Percentiles rank a stretch among this genome's conserved stretches.
Evolutionary conservation across 352 stramenopile species (phyloP).

Genomic region (Phytophthora citricola): DNA sequence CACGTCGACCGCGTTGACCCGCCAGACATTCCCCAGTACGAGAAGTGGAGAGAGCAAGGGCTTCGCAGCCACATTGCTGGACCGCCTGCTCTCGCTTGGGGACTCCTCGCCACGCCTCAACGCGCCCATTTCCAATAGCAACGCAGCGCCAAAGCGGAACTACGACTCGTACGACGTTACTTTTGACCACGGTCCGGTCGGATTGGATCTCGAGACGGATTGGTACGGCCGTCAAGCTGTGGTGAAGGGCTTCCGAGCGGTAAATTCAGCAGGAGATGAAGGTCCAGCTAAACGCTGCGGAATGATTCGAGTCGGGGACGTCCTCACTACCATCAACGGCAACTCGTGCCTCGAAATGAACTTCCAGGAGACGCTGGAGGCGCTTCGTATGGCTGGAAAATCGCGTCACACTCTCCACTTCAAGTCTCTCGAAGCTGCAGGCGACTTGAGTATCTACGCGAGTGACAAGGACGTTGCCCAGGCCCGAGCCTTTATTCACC

Average conservation of each 20-base stretch:
- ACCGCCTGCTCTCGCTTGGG: slow-evolving; percentile 17
- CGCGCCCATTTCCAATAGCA: background rate
- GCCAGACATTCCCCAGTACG: slow-evolving; percentile 15
- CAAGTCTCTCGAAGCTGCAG: slow-evolving; percentile 69
- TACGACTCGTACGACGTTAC: slow-evolving; percentile 80
- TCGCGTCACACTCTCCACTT: slow-evolving; percentile 73
- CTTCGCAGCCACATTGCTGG: slow-evolving; percentile 23
- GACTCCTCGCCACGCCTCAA: slow-evolving; percentile 18
- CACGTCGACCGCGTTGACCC: slow-evolving; percentile 20
- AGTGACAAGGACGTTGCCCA: slow-evolving; percentile 67
- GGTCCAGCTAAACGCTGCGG: slow-evolving; percentile 64
- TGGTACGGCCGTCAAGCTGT: slow-evolving; percentile 78
- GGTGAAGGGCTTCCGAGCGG: slow-evolving; percentile 69
- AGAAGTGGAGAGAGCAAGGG: slow-evolving; percentile 21
- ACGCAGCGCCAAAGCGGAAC: slow-evolving; percentile 30
- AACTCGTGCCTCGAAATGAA: slow-evolving; percentile 73
- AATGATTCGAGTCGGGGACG: slow-evolving; percentile 70
- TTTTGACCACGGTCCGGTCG: slow-evolving; percentile 68
- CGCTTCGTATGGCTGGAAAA: slow-evolving; percentile 49
- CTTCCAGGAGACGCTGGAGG: slow-evolving; percentile 64
- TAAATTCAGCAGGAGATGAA: slow-evolving; percentile 53
- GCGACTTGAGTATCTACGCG: slow-evolving; percentile 72
- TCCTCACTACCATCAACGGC: slow-evolving; percentile 79
- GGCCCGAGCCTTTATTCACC: slow-evolving; percentile 77
- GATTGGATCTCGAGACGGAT: slow-evolving; percentile 75